Evolutionary conservation across 768 basidiomycete species (phyloP).

Genomic region (Naganishia vaughanmartiniae): DNA sequence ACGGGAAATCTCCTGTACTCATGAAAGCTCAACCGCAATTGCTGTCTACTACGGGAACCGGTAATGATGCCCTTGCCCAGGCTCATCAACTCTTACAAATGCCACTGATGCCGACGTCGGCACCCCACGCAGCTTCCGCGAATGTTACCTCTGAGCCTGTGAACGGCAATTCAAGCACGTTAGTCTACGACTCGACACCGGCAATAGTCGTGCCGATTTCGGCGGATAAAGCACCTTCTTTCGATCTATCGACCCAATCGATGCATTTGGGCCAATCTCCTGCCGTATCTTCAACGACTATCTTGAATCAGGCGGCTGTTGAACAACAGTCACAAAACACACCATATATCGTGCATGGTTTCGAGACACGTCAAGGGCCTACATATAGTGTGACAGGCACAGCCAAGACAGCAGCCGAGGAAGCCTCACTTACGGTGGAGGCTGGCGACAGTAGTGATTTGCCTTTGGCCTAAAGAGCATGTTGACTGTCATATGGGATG

Average conservation of each 20-base stretch:
- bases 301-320: background rate
- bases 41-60: background rate
- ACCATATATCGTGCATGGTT: background rate
- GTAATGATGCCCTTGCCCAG: background rate
- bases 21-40: constrained; percentile 19
- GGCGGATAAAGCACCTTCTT: background rate
- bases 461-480: background rate
- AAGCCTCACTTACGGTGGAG: background rate
- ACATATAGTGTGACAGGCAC: background rate
- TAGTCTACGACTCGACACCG: background rate
- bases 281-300: background rate
- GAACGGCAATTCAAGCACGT: background rate
- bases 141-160: background rate
- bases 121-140: background rate
- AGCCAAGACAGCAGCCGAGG: background rate
- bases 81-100: background rate
- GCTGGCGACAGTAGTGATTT: background rate
- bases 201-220: background rate
- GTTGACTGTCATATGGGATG: no score
- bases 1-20: constrained; percentile 3
- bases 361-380: background rate
- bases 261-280: background rate
- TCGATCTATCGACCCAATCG: background rate
- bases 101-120: background rate
- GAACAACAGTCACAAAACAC: background rate